Evolutionary conservation across 495 filamentous ascomycete genomes (phyloP), one percentile per base, ranked within the genome.

Genomic region (Cryomyces antarcticus): DNA sequence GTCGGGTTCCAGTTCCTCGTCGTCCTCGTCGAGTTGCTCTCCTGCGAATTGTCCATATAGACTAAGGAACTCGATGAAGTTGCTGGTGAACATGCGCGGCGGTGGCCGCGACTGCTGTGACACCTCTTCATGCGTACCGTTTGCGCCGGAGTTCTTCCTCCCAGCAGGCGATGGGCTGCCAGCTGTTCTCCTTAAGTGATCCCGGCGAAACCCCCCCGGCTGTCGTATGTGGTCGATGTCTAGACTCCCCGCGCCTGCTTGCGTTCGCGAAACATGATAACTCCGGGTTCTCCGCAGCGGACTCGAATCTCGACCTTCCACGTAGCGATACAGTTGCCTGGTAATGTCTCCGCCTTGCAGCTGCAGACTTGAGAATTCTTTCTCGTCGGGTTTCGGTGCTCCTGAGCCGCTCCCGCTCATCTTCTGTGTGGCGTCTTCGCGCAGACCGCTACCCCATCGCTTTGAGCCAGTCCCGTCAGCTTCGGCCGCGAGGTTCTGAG

Each of bases 41-140:
- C 89, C 89, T 11, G 89, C 89, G 57, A 96, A 97, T 62, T 96
- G 92, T 4, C 92, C 89, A 51, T 94, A 95, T 11, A 97, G 66
- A 6, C 80, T 86, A 41, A 97, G 58, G 51, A 96, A 97, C 56
- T 97, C 92, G 37, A 95, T 73, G 52, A 97, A 97, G 60, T 78
- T 96, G 49, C 60, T 82, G 9, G 89, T 92, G 37, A 94, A 73
- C 11, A 93, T 63, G 41, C 72, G 76, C 33, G 73, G 74, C 27
- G 67, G 68, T 6, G 52, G 61, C 37, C 47, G 39, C n/a, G 48
- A 31, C 9, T 58, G 60, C 13, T 48, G 41, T 7, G 59, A 44
- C 60, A 53, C 45, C 34, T 43, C 36, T 24, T 41, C 39, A 24
- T 39, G 57, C 30, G 52, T 50, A 31, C 58, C 70, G 29, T 70